Conservation (phyloP, 306 rosid species). For the apple (Malus domestica) region DNA sequence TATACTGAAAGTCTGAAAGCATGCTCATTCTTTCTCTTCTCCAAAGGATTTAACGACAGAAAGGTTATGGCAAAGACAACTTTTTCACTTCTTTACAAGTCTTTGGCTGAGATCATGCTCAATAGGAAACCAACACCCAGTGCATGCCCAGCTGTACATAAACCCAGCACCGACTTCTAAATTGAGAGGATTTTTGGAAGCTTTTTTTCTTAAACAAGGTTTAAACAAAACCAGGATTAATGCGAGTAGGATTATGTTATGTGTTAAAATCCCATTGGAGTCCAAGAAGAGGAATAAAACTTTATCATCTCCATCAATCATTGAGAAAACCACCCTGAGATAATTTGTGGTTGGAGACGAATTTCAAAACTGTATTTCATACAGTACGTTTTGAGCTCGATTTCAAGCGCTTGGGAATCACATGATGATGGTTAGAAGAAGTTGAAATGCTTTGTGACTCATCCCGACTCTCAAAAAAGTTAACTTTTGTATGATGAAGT, state of each 20-base stretch:
- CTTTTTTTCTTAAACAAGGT: not conserved
- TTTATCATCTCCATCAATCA: not conserved
- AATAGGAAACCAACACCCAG: slow-evolving; percentile 1
- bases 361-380: no score
- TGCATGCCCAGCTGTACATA: not conserved
- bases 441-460: no score
- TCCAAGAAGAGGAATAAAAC: not conserved
- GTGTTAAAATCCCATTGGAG: not conserved
- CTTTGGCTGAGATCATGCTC: slow-evolving; percentile 1
- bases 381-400: fast-evolving
- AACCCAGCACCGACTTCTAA: not conserved
- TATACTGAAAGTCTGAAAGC: not conserved
- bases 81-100: not conserved
- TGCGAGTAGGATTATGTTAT: not conserved
- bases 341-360: no score
- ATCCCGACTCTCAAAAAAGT: no score
- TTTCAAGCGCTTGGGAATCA: fast-evolving
- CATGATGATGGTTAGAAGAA: fast-evolving
- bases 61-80: not conserved
- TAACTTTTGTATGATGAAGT: fast-evolving
- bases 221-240: not conserved
- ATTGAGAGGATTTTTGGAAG: not conserved
- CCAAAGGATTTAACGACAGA: not conserved
- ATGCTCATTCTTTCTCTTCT: not conserved
- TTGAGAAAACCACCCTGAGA: not conserved